A percentile compares a stretch with the other conserved stretches of the same genome.
Conservation (phyloP, 2,329 filamentous ascomycete genomes). For the Fusarium sp. region DNA sequence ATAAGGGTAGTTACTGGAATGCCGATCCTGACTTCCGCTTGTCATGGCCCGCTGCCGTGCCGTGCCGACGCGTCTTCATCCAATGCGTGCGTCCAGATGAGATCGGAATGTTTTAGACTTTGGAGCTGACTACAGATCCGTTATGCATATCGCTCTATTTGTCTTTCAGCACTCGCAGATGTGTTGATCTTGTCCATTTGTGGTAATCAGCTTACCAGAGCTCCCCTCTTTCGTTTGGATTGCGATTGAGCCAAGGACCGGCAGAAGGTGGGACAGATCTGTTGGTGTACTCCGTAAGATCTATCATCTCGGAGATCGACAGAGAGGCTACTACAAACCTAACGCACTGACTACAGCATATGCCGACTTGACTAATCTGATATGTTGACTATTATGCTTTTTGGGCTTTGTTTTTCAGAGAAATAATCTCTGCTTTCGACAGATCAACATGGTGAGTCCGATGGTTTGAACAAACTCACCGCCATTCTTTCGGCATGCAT, state of each 20-base stretch:
- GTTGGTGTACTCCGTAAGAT: no score
- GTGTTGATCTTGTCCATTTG: background rate
- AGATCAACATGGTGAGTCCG: no score
- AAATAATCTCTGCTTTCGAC: no score
- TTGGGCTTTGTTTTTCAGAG: no score
- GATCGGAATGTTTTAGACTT: background rate
- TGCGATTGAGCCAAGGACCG: background rate
- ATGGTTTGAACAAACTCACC: background rate
- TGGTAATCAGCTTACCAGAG: background rate
- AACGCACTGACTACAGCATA: background rate
- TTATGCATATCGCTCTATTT: background rate
- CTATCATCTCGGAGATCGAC: background rate
- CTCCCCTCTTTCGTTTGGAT: background rate
- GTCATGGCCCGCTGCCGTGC: background rate
- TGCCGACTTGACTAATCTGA: no score
- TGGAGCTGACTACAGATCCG: background rate
- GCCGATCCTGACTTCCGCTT: background rate
- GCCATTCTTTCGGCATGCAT: background rate
- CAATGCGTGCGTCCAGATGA: background rate
- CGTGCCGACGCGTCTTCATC: background rate
- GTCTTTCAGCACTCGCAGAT: background rate
- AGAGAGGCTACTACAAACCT: fast-evolving
- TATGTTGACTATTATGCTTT: no score
- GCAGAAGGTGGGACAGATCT: background rate
- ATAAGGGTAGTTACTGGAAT: background rate